Evolutionary conservation across 2,329 filamentous ascomycete species (phyloP).

Genomic region (Ceratocystis ficicola): DNA sequence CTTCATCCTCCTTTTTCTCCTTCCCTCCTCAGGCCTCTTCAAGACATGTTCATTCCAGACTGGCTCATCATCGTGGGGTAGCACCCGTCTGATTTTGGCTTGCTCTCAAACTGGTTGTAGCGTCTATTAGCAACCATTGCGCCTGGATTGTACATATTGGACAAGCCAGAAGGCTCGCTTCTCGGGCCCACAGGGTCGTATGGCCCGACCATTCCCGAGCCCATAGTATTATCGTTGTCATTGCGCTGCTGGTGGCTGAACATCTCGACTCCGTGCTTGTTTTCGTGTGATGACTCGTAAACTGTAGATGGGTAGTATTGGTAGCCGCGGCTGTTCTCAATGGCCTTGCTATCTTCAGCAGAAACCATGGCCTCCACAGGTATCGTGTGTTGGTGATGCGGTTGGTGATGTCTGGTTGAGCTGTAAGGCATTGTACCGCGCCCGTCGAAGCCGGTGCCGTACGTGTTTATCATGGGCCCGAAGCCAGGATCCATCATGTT

Average conservation of each 20-base stretch:
- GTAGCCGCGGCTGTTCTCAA: slow-evolving; percentile 40
- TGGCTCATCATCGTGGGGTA: slow-evolving; percentile 41
- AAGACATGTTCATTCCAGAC: slow-evolving; percentile 36
- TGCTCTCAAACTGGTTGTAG: slow-evolving; percentile 43
- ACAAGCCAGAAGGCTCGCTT: slow-evolving; percentile 28
- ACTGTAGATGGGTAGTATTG: slow-evolving; percentile 43
- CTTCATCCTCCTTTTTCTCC: slow-evolving; percentile 9
- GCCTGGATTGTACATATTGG: slow-evolving; percentile 38
- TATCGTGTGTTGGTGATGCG: slow-evolving; percentile 36
- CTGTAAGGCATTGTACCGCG: slow-evolving; percentile 33
- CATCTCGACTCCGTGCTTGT: slow-evolving; percentile 38
- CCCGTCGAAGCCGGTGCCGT: slow-evolving; percentile 32
- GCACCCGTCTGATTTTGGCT: slow-evolving; percentile 40
- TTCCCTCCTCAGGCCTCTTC: slow-evolving; percentile 12
- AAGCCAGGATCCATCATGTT: slow-evolving; percentile 34
- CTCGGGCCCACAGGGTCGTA: slow-evolving; percentile 28
- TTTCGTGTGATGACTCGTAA: slow-evolving; percentile 38
- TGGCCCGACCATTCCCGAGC: slow-evolving; percentile 22
- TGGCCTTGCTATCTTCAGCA: slow-evolving; percentile 40
- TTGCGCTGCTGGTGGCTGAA: slow-evolving; percentile 32
- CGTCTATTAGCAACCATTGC: slow-evolving; percentile 31
- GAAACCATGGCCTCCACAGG: slow-evolving; percentile 39
- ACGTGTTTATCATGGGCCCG: slow-evolving; percentile 32
- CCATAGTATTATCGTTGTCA: slow-evolving; percentile 21
- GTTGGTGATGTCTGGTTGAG: slow-evolving; percentile 30